phyloP scores from a whole-genome alignment of 768 basidiomycete genomes.

The Brasilioporus rufonigricans region DNA sequence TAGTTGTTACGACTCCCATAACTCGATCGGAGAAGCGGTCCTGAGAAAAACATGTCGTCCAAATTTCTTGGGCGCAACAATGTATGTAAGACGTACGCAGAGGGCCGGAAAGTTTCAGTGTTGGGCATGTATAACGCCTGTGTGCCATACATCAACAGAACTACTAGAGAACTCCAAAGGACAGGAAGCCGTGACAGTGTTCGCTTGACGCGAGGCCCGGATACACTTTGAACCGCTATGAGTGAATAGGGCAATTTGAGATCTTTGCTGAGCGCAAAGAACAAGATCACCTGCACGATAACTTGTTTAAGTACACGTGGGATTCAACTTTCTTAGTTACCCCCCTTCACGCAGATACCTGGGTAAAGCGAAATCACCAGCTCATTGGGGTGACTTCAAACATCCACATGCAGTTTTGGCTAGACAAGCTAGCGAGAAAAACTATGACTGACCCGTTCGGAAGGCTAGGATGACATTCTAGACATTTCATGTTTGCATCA shows the following conservation, averaged over 20 bases:
- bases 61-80: background rate
- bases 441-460: too few relatives aligned
- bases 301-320: too few relatives aligned
- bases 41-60: background rate
- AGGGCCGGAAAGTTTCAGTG: background rate
- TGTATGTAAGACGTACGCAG: background rate
- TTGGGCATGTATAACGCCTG: background rate
- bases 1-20: conserved; percentile 5
- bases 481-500: too few relatives aligned
- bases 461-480: too few relatives aligned
- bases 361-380: too few relatives aligned
- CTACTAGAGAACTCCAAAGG: background rate
- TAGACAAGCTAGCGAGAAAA: too few relatives aligned
- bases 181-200: background rate
- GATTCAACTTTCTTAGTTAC: too few relatives aligned
- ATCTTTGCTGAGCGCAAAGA: too few relatives aligned
- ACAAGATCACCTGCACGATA: too few relatives aligned
- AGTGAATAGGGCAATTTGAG: too few relatives aligned
- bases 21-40: background rate
- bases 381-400: background rate
- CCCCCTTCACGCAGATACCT: too few relatives aligned
- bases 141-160: background rate
- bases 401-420: too few relatives aligned
- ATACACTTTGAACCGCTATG: background rate
- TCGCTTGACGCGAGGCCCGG: background rate